A percentile compares a stretch with the other conserved stretches of the same genome.
These are phyloP conservation scores for Ambrosia artemisiifolia DNA, from an alignment of 129 eudicot species.

Conservation along the genomic window DNA sequence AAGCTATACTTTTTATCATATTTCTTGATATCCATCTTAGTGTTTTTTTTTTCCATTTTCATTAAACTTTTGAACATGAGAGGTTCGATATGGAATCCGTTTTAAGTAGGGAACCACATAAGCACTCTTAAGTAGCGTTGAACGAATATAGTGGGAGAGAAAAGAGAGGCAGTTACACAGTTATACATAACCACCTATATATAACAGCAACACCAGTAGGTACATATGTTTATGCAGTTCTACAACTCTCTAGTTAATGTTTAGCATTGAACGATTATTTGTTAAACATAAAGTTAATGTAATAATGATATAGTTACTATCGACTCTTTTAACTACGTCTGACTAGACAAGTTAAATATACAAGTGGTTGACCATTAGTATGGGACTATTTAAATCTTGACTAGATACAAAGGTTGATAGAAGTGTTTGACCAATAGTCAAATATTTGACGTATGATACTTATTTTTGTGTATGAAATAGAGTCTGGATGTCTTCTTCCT, in stretches of 20 bases:
- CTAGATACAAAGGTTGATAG: not conserved
- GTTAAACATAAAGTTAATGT: not conserved
- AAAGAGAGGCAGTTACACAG: no score
- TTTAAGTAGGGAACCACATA: not conserved
- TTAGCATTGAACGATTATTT: not conserved
- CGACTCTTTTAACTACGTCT: not conserved
- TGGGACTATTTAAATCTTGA: not conserved
- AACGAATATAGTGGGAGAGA: no score
- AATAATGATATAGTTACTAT: not conserved
- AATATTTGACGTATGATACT: constrained; percentile 3
- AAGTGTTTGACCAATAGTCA: not conserved
- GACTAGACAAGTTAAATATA: not conserved
- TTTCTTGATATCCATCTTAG: not conserved
- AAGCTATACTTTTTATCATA: not conserved
- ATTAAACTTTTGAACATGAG: not conserved
- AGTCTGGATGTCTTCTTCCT: constrained; percentile 94
- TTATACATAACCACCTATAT: not conserved
- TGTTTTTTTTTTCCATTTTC: not conserved
- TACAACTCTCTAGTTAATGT: not conserved
- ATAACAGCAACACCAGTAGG: not conserved
- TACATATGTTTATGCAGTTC: not conserved
- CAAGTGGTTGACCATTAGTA: not conserved
- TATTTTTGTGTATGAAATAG: constrained; percentile 33
- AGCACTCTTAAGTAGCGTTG: not conserved
- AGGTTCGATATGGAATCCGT: not conserved